These are phyloP conservation scores for Saxophila tyrrhenica DNA, from an alignment of 495 filamentous ascomycete genomes.

Conservation along the genomic window DNA sequence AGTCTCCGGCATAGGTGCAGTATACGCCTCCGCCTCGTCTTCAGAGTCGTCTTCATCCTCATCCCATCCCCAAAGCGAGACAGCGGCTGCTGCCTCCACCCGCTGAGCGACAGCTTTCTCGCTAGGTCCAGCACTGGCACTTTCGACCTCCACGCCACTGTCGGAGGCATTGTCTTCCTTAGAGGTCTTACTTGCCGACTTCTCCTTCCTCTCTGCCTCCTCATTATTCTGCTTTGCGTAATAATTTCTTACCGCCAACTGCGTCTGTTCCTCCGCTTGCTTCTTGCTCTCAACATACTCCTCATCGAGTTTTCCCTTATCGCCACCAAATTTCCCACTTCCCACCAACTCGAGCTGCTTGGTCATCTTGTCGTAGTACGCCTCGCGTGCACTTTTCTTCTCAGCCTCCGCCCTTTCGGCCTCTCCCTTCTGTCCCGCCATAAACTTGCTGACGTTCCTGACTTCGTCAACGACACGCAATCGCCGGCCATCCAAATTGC, in stretches of 20 bases:
- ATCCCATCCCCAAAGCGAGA: conserved; percentile 70
- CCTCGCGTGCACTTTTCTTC: conserved; percentile 66
- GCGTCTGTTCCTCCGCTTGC: conserved; percentile 66
- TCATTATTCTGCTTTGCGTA: no score
- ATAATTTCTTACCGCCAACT: conserved; percentile 71
- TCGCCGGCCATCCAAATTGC: conserved; percentile 86
- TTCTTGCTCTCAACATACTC: conserved; percentile 92
- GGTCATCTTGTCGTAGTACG: conserved; percentile 74
- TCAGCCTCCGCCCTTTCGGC: conserved; percentile 83
- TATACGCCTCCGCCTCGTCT: conserved; percentile 33
- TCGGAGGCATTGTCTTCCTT: conserved; percentile 40
- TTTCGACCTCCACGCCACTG: conserved; percentile 22
- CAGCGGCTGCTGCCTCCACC: conserved; percentile 28
- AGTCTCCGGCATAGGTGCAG: conserved; percentile 14
- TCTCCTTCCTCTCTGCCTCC: conserved; percentile 37
- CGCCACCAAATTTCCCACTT: conserved; percentile 37
- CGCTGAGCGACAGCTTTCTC: conserved; percentile 21
- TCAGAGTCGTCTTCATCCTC: conserved; percentile 79
- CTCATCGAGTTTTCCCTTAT: conserved; percentile 59
- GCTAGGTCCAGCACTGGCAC: conserved; percentile 18
- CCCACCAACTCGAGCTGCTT: conserved; percentile 67
- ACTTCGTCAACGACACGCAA: conserved; percentile 87
- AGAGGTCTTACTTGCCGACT: conserved; percentile 15
- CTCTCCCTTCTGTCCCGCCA: conserved; percentile 95
- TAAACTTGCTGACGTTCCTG: conserved; percentile 86